Percentiles rank a stretch among this genome's conserved stretches.
phyloP scores from a whole-genome alignment of 75 land plant genomes.

The Pinus taeda region DNA sequence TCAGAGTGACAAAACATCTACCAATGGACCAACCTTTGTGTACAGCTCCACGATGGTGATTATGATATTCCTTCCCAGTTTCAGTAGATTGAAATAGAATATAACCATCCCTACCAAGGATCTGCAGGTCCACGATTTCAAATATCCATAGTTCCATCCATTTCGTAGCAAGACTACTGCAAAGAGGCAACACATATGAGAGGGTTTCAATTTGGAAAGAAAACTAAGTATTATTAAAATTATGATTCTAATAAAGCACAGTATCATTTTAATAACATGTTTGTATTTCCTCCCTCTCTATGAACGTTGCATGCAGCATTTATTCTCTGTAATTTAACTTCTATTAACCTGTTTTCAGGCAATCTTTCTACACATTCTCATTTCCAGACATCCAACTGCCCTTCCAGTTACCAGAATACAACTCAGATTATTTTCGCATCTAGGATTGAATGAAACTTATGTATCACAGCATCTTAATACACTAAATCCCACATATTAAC shows the following conservation, averaged over 20 bases:
- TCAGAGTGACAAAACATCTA: neutral
- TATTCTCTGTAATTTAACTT: neutral
- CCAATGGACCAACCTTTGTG: conserved; percentile 1
- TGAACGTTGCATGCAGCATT: neutral
- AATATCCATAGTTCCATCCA: conserved; percentile 7
- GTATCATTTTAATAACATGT: neutral
- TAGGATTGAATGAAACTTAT: neutral
- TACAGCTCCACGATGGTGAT: neutral
- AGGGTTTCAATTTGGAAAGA: neutral
- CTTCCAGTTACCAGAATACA: conserved; percentile 3
- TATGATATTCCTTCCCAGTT: neutral
- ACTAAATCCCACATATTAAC: neutral
- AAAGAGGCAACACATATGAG: neutral
- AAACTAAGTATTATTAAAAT: neutral
- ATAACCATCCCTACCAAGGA: conserved; percentile 1
- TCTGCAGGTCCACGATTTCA: neutral
- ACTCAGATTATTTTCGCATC: neutral
- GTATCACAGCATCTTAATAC: neutral
- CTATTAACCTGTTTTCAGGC: neutral
- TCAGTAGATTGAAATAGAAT: neutral
- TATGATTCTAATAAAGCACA: neutral
- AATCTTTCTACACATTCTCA: neutral
- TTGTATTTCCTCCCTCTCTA: neutral
- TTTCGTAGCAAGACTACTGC: neutral
- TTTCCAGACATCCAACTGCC: no score